Conservation (phyloP, 2,329 filamentous ascomycete genomes). For the Diplodia seriata region DNA sequence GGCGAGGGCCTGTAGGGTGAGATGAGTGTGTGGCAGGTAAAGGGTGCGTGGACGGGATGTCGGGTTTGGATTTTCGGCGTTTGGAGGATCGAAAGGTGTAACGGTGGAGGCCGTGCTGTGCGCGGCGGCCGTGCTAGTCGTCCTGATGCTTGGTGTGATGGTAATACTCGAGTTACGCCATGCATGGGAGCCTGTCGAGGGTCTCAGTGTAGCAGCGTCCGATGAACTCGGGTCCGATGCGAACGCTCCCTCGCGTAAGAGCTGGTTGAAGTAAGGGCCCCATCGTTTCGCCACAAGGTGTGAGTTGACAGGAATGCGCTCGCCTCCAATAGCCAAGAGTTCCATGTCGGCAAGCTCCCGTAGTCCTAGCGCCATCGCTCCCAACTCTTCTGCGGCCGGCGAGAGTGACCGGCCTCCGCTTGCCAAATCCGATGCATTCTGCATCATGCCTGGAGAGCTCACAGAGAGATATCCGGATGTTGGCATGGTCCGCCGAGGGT, state of each 20-base stretch:
- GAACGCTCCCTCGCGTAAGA: constrained; percentile 80
- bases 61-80: constrained; percentile 61
- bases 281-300: constrained; percentile 85
- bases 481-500: constrained; percentile 78
- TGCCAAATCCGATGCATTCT: constrained; percentile 60
- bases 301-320: constrained; percentile 92
- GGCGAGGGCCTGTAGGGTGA: constrained; percentile 87
- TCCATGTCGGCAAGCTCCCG: constrained; percentile 97
- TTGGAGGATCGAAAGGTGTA: constrained; percentile 58
- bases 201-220: constrained; percentile 77
- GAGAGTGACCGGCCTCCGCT: constrained; percentile 80
- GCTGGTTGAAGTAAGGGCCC: constrained; percentile 94
- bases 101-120: constrained; percentile 48
- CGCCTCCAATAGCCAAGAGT: constrained; percentile 87
- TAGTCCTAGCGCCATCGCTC: constrained; percentile 77
- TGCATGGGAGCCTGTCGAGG: constrained; percentile 60
- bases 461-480: constrained; percentile 85
- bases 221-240: constrained; percentile 70
- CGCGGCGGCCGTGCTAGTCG: constrained; percentile 51
- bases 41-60: constrained; percentile 76
- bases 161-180: constrained; percentile 82
- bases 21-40: constrained; percentile 89
- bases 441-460: constrained; percentile 69
- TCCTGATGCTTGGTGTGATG: constrained; percentile 74
- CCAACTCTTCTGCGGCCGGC: constrained; percentile 81